These are phyloP conservation scores for Nitzschia palea DNA, from an alignment of 108 stramenopile species.

Conservation along the genomic window DNA sequence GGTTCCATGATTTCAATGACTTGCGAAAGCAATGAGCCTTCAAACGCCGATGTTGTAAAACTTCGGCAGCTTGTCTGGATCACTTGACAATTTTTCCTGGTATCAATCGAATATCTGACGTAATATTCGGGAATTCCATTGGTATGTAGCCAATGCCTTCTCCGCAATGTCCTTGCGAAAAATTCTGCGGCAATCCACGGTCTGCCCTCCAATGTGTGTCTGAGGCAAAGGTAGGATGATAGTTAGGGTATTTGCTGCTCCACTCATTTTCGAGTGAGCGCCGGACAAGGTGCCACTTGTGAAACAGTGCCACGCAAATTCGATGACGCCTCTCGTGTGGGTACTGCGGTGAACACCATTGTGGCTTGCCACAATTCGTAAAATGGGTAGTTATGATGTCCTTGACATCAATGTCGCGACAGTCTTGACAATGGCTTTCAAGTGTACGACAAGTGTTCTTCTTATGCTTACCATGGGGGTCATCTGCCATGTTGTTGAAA, in stretches of 20 bases:
- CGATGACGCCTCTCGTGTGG: neutral
- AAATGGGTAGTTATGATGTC: constrained; percentile 72
- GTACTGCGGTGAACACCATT: constrained; percentile 61
- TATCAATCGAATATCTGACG: neutral
- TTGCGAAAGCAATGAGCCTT: too few relatives aligned
- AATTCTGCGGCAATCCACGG: neutral
- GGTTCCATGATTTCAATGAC: too few relatives aligned
- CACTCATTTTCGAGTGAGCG: constrained; percentile 18
- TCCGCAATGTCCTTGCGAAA: constrained; percentile 12
- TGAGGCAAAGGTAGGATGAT: neutral
- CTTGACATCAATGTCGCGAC: constrained; percentile 42
- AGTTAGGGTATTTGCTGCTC: neutral
- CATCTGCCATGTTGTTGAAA: constrained; percentile 85
- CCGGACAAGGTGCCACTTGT: constrained; percentile 22
- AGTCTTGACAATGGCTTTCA: constrained; percentile 65
- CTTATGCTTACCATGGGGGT: constrained; percentile 20
- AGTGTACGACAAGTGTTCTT: constrained; percentile 48
- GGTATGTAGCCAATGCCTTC: neutral
- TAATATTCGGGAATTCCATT: constrained; percentile 1
- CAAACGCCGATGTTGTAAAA: too few relatives aligned
- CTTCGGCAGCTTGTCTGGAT: too few relatives aligned
- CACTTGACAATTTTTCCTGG: too few relatives aligned
- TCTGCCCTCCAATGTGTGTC: neutral
- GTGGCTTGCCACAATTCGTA: constrained; percentile 87
- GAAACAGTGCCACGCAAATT: constrained; percentile 20